Conservation (phyloP, 768 basidiomycete genomes). For the Hysterangium stoloniferum region DNA sequence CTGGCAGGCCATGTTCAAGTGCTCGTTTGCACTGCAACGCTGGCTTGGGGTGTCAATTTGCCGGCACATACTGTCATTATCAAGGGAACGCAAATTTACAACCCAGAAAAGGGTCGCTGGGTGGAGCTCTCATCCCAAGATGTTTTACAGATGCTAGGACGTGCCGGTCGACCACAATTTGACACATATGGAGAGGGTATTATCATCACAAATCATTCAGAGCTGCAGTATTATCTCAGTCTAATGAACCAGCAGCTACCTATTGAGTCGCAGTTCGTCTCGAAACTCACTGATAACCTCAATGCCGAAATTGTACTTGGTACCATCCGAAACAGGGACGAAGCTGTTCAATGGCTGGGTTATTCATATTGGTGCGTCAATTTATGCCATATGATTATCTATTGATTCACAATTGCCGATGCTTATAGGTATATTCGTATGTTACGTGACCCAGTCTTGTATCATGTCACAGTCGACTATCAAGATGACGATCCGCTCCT, state of each 20-base stretch:
- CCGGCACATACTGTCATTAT: constrained; percentile 98
- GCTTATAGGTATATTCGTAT: constrained; percentile 88
- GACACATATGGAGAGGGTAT: constrained; percentile 97
- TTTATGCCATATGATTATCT: constrained; percentile 5
- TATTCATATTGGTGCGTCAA: constrained; percentile 83
- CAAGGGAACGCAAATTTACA: constrained; percentile 99
- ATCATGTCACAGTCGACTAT: constrained; percentile 86
- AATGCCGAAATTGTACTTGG: constrained; percentile 97
- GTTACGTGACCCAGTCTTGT: constrained; percentile 82
- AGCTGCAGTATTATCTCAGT: constrained; percentile 94
- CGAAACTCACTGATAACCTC: constrained; percentile 87
- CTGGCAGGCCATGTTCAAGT: constrained; percentile 89
- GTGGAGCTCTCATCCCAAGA: constrained; percentile 93
- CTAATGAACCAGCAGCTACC: constrained; percentile 96
- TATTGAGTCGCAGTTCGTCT: constrained; percentile 92
- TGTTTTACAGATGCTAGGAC: constrained; percentile 96
- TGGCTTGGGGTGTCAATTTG: constrained; percentile 99
- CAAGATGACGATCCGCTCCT: constrained; percentile 75
- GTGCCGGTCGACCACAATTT: constrained; percentile 94
- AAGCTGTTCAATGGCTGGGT: constrained; percentile 95
- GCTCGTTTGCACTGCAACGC: constrained; percentile 92
- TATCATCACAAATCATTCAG: constrained; percentile 96
- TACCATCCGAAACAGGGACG: constrained; percentile 89
- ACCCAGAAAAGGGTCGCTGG: constrained; percentile 98
- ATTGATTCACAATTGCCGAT: constrained; percentile 15